Evolutionary conservation across 148 eudicot species (phyloP), one percentile per base, ranked within the genome.

Genomic region (Silene uniflora): DNA sequence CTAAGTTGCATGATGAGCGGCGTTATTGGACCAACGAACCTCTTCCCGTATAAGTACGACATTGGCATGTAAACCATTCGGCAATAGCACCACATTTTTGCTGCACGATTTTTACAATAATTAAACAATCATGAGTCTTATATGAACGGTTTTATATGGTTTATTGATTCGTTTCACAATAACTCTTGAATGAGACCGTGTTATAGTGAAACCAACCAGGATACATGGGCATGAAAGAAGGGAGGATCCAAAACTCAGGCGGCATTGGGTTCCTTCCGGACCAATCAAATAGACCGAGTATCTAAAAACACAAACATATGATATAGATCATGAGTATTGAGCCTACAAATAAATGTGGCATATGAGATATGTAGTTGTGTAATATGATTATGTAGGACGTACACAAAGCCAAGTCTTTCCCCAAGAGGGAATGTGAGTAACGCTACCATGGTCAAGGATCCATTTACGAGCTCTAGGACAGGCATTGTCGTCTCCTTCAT

Each of bases 381-480:
- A 52, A 52, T 14, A 14, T 3, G 4, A 52, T 7, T 14, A 52
- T 52, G 18, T 46, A 10, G 0, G 24, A 75, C 73, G 67, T 27
- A 85, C 88, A 63, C 84, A 80, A 21, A 83, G 87, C 85, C 84
- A 87, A 61, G 83, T 85, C 69, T 87, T 87, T n/a, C 88, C 90
- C 88, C 90, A 87, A 8, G 87, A 87, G 76, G 88, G 88, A 6
- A 85, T 87, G 62, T 81, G 79, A 12, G 82, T 77, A 5, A 72
- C 85, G 14, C 44, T 39, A 39, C 44, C 44, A 39, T 39, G 44
- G 44, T 39, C 44, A 1, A 39, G 44, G 44, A 39, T 39, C 44
- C 44, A 39, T 39, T 39, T 39, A 39, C 44, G 44, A 39, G 44
- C 44, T 7, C 44, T 39, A 47, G 76, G 76, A 46, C 83, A 80